Evolutionary conservation across 768 basidiomycete genomes (phyloP).

Genomic region (Hypsizygus marmoreus): DNA sequence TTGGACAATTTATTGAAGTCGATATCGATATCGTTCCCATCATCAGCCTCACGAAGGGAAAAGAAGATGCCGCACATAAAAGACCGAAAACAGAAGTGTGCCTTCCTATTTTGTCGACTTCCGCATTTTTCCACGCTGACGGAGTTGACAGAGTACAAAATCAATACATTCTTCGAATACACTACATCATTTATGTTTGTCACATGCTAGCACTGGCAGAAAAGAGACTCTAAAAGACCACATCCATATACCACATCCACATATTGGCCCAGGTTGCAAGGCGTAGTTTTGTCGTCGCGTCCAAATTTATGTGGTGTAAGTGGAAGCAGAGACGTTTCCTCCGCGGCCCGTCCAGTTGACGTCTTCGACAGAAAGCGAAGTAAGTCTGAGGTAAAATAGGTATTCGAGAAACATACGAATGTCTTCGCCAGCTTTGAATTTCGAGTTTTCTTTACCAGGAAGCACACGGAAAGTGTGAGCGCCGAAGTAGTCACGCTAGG

Average conservation of each 20-base stretch:
- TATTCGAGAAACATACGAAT: conserved; percentile 76
- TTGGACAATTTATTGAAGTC: conserved; percentile 26
- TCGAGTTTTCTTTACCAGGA: conserved; percentile 87
- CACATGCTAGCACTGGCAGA: no score
- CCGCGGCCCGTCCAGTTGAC: conserved; percentile 99
- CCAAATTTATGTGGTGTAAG: conserved; percentile 62
- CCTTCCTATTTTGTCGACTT: conserved; percentile 3
- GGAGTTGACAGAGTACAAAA: not conserved
- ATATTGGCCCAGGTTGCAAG: no score
- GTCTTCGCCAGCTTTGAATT: conserved; percentile 77
- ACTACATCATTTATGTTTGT: conserved; percentile 11
- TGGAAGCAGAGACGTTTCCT: conserved; percentile 88
- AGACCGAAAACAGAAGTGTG: conserved; percentile 15
- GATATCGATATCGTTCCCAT: conserved; percentile 18
- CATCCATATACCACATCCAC: no score
- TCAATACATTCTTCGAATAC: conserved; percentile 1
- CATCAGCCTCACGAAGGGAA: conserved; percentile 31
- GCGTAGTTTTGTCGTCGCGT: not conserved
- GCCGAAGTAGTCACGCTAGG: conserved; percentile 96
- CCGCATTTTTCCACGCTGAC: not conserved
- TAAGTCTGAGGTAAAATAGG: no score
- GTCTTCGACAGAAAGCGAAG: conserved; percentile 60
- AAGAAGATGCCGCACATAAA: conserved; percentile 77
- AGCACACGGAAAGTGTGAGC: conserved; percentile 97
- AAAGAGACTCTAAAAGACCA: no score